Base-by-base conservation (phyloP, 75 land plant species). In the Pinus tabuliformis region DNA sequence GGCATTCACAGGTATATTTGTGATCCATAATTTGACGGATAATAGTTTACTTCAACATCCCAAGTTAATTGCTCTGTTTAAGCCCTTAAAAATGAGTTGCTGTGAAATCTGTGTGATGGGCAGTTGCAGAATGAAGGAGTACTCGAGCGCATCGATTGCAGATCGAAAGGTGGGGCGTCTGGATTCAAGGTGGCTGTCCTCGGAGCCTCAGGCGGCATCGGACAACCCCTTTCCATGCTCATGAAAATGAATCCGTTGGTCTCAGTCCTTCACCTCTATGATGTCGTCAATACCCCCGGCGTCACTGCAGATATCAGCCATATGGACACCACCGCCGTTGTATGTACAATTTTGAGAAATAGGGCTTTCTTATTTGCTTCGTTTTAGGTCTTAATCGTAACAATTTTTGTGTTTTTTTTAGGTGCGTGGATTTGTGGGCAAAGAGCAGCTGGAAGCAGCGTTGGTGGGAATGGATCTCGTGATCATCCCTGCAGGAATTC, bases 401-500 rank as follows among this genome's bases (percentile, higher is more conserved):
- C 54, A 11, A 9, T 9, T 49, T 45, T 49, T 49, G 54, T 49
- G 54, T 49, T 9, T 49, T 45, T 26, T 49, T 24, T 73, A 97
- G 99, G 98, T 95, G n/a, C 91, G 99, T n/a, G 99, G 99, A 6
- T 95, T 95, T 79, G 58, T 94, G 70, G 99, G 98, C 57, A 92
- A 92, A 58, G 85, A 82, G 13, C 93, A 97, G 77, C 77, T 97
- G 75, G 94, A 91, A 36, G 82, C 84, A 75, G 95, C 99, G 2
- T 82, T 97, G 52, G 89, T 85, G 8, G 99, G 99, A 15, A 92
- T 95, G 95, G 99, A 97, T 83, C 83, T 97, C 57, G 99, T 97
- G 15, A 90, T 97, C 18, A 95, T 97, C 63, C 99, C 99, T 14
- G 99, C 99, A 30, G 99, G 99, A 33, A 89, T 97, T 45, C 99